phyloP scores from a whole-genome alignment of 2,329 filamentous ascomycete species.

The Alternaria alternata region DNA sequence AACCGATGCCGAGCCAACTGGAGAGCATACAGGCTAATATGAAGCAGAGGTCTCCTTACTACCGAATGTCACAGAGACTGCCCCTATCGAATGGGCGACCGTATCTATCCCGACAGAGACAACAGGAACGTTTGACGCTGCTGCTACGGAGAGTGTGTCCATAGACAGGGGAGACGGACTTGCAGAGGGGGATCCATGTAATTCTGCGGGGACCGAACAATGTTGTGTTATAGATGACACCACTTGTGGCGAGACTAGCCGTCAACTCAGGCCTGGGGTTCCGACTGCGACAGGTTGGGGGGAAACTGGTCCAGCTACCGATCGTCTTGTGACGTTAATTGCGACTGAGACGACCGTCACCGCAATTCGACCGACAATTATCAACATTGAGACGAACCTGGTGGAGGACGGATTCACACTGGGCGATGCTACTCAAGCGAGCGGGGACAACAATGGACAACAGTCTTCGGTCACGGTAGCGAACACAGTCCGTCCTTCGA shows the following conservation, averaged over 20 bases:
- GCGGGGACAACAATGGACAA: background rate
- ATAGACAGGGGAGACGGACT: background rate
- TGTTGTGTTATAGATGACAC: slow-evolving; percentile 2
- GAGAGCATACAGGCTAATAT: background rate
- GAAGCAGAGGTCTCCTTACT: slow-evolving; percentile 5
- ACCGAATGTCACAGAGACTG: slow-evolving; percentile 10
- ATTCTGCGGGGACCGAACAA: background rate
- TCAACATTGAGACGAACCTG: slow-evolving; percentile 25
- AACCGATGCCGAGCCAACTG: background rate
- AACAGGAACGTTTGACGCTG: background rate
- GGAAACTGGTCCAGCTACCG: slow-evolving; percentile 3
- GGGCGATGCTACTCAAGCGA: background rate
- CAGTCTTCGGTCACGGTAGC: background rate
- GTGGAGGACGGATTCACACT: background rate
- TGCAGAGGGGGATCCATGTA: background rate
- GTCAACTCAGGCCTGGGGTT: slow-evolving; percentile 2
- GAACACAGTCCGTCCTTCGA: background rate
- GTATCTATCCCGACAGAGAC: background rate
- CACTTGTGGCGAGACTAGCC: background rate
- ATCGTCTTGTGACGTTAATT: slow-evolving; percentile 1
- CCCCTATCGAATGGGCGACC: background rate
- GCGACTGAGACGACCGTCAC: slow-evolving; percentile 18
- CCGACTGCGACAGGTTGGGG: slow-evolving; percentile 27
- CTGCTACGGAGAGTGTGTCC: background rate
- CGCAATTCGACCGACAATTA: slow-evolving; percentile 26